Base-by-base conservation (phyloP, 805 yeast species). In the Blastobotrys mokoenaii region DNA sequence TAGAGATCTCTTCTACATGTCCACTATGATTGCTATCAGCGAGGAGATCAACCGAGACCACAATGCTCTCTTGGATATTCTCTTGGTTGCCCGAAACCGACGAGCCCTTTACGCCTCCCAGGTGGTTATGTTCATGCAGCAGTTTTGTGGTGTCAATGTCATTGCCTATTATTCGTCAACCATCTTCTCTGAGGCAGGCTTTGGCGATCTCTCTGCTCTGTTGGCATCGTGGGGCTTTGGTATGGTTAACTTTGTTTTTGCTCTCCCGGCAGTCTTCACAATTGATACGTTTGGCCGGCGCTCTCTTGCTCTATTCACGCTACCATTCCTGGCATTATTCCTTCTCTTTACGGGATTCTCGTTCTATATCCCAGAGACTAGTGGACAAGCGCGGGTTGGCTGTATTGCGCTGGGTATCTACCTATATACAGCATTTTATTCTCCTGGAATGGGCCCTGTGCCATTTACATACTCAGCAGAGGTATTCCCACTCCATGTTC, bases 381-480 rank as follows among this genome's bases (percentile, higher is more conserved):
- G 57, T 6, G 8, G 27, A 5, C 55, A 60, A 12, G 62, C 74
- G 6, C 72, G 84, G 56, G 64, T 82, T 48, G 96, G 80, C 2
- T 72, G 82, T 44, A 79, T 84, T 46, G 70, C 82, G 4, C 67
- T 78, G 49, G 94, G 93, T 53, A 80, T 86, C 47, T 86, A 86
- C 60, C 59, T 86, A 27, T 85, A 75, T 63, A 69, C 86, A 0
- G 72, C 77, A 37, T 81, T 82, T 46, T 86, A 86, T 65, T 83
- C 94, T 0, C 77, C 84, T 2, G 90, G 94, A 45, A 86, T 83
- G 62, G 95, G 95, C 38, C 94, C 93, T 11, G 93, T 86, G 38
- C 94, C 95, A 2, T 86, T 86, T 67, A 82, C 93, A 2, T 84
- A 86, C 59, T 80, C 88, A 18, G 94, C 95, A 8, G 95, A 86